Evolutionary conservation across 495 filamentous ascomycete genomes (phyloP).

Genomic region (Penicillium dipodomyicola): DNA sequence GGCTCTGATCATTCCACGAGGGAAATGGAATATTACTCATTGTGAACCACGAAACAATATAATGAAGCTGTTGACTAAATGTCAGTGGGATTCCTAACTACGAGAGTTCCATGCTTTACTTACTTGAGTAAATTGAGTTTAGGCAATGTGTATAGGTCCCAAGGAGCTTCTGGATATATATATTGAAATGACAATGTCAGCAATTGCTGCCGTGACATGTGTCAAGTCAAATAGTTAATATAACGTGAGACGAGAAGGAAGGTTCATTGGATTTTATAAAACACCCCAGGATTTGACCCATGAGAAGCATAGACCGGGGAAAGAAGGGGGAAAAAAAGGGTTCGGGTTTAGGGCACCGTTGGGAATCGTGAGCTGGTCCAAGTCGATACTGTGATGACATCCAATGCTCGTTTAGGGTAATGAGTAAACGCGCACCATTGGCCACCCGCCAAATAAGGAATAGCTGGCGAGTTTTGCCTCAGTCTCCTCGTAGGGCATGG

Average conservation of each 20-base stretch:
- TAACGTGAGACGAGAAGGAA: slow-evolving; percentile 2
- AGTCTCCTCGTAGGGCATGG: slow-evolving; percentile 12
- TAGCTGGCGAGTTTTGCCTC: slow-evolving; percentile 15
- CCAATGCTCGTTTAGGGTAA: slow-evolving; percentile 2
- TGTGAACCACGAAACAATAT: slow-evolving; percentile 2
- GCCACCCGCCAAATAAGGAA: slow-evolving; percentile 18
- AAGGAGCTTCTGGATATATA: neutral
- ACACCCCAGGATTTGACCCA: slow-evolving; percentile 14
- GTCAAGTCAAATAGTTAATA: slow-evolving; percentile 3
- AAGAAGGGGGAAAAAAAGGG: neutral
- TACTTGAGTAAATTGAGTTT: neutral
- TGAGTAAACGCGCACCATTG: slow-evolving; percentile 9
- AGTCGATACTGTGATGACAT: slow-evolving; percentile 14
- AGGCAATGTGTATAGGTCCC: neutral
- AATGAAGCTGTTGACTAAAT: neutral
- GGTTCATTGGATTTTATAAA: slow-evolving; percentile 16
- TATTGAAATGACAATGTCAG: slow-evolving; percentile 1
- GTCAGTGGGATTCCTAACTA: neutral
- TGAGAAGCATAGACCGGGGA: slow-evolving; percentile 6
- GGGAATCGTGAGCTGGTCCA: slow-evolving; percentile 4
- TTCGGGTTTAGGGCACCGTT: slow-evolving; percentile 9
- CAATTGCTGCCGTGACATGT: neutral
- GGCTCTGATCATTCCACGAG: slow-evolving; percentile 31
- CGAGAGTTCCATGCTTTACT: neutral
- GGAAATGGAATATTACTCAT: slow-evolving; percentile 33